Evolutionary conservation across 768 basidiomycete genomes (phyloP), one percentile per base, ranked within the genome.

Genomic region (Filobasidium floriforme): DNA sequence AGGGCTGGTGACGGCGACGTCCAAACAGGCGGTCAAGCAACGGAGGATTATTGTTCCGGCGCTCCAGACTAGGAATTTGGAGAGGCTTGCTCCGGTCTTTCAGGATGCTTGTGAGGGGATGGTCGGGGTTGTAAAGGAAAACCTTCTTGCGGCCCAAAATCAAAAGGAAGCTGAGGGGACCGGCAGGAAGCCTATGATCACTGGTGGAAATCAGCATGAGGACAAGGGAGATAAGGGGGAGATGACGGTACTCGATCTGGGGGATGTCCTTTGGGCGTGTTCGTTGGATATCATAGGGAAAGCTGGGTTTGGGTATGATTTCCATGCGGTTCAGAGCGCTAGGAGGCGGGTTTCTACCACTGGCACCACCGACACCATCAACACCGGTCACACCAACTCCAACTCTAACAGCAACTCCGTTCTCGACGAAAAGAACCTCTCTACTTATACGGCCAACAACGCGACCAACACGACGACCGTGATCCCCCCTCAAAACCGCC

Each of bases 321-420:
- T 96, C 80, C 86, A 88, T 67, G 86, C 91, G 0, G 87, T 93
- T 44, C 83, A 88, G 60, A 83, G 46, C 46, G 46, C 46, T 49
- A n/a, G n/a, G n/a, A n/a, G n/a, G n/a, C n/a, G n/a, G n/a, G n/a
- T n/a, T n/a, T n/a, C n/a, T n/a, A n/a, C n/a, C n/a, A n/a, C n/a
- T n/a, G n/a, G n/a, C n/a, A n/a, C n/a, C n/a, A n/a, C n/a, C n/a
- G n/a, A n/a, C n/a, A n/a, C n/a, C n/a, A n/a, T n/a, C n/a, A n/a
- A n/a, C n/a, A n/a, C n/a, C n/a, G n/a, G n/a, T n/a, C n/a, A n/a
- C 32, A 9, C 32, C 32, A 37, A 37, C 3, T 37, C 32, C 32
- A 86, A 89, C 68, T 86, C 92, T 1, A 87, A 93, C 41, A 83
- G 88, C 57, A 83, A 89, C 54, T 89, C 90, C 0, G 90, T 5